These are phyloP conservation scores for Leccinum boreale DNA, from an alignment of 768 basidiomycete genomes.

Conservation along the genomic window DNA sequence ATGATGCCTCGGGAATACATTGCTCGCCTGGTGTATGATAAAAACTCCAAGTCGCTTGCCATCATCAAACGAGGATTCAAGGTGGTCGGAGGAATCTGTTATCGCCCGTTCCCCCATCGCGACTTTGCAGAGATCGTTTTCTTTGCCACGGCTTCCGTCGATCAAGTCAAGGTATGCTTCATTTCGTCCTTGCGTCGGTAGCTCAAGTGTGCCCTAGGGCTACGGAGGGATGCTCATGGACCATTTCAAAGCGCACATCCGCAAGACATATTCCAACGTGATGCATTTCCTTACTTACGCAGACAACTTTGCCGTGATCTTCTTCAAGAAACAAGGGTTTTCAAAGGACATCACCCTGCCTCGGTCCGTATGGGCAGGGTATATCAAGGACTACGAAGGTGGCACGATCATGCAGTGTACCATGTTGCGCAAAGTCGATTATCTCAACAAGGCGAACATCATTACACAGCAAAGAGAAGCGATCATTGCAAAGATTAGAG, in stretches of 20 bases:
- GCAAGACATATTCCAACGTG: slow-evolving; percentile 78
- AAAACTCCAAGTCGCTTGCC: slow-evolving; percentile 88
- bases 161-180: slow-evolving; percentile 86
- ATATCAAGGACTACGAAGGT: slow-evolving; percentile 99
- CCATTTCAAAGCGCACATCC: slow-evolving; percentile 92
- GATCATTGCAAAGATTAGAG: slow-evolving; percentile 82
- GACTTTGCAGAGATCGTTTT: slow-evolving; percentile 98
- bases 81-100: slow-evolving; percentile 97
- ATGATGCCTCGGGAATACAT: slow-evolving; percentile 99
- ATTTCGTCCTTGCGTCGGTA: neutral
- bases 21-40: slow-evolving; percentile 89
- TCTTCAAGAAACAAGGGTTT: slow-evolving; percentile 99
- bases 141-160: slow-evolving; percentile 93
- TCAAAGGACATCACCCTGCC: slow-evolving; percentile 95
- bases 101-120: slow-evolving; percentile 91
- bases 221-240: slow-evolving; percentile 99
- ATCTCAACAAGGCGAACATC: slow-evolving; percentile 75
- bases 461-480: slow-evolving; percentile 85
- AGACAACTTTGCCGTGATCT: slow-evolving; percentile 98
- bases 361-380: slow-evolving; percentile 92
- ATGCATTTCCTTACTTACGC: slow-evolving; percentile 97
- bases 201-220: slow-evolving; percentile 51
- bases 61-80: slow-evolving; percentile 94
- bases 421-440: slow-evolving; percentile 90
- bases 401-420: slow-evolving; percentile 99